Evolutionary conservation across 345 rosid genomes (phyloP), one percentile per base, ranked within the genome.

Genomic region (Pseudoturritis turrita): DNA sequence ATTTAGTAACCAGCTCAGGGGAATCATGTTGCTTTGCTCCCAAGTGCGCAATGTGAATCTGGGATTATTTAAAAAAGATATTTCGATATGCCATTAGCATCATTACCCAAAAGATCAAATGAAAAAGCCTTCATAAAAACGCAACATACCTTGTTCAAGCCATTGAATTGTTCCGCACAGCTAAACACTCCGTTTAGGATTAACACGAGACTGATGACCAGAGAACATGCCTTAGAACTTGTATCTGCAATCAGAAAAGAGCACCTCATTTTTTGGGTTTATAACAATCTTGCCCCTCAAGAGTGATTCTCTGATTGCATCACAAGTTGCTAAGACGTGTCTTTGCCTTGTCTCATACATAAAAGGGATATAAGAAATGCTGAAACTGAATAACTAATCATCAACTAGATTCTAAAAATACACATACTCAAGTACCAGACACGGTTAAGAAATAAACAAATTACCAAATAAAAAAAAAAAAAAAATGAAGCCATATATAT

Each of bases 11-110:
- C 10, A 74, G 37, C 45, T 82, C 53, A 4, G 83, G 84, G 68
- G 81, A 63, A n/a, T 77, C 77, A 43, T 73, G 83, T 72, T 66
- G 78, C 78, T 52, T 86, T 74, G 78, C 87, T 36, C 96, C 92
- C 71, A 86, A 60, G 53, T 87, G 88, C 40, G 86, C 81, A 7
- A 87, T 82, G 68, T 87, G 87, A 68, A 87, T 82, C 92, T 87
- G 11, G 2, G 6, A 47, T 39, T 51, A 28, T 7, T 8, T 2
- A 0, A 8, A 35, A 10, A 18, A 14, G 2, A 31, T 18, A 7
- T 9, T 49, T 51, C 35, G 10, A 55, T 15, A 39, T 21, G 28
- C 19, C 22, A 17, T 4, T 50, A 44, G 4, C 2, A 23, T 43
- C 29, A 39, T 25, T 17, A 33, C 6, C 29, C 2, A 59, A 33